These are phyloP conservation scores for Fusarium circinatum DNA, from an alignment of 2,329 filamentous ascomycete species.

Conservation along the genomic window DNA sequence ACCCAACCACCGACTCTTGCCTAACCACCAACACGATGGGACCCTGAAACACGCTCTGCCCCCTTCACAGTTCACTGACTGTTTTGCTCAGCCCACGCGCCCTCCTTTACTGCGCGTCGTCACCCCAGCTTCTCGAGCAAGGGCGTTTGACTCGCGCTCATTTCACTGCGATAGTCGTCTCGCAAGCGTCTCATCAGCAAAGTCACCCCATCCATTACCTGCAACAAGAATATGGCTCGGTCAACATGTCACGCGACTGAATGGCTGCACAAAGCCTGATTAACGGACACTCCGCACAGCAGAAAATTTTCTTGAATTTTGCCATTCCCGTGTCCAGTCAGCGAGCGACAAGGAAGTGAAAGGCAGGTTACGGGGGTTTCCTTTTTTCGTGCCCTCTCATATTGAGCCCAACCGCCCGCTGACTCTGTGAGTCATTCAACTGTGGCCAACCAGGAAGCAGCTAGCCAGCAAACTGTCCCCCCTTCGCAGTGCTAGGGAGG, in stretches of 20 bases:
- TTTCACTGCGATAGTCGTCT: slow-evolving; percentile 21
- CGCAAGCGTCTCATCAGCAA: slow-evolving; percentile 37
- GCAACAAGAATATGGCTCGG: slow-evolving; percentile 1
- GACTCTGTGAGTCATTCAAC: slow-evolving; percentile 43
- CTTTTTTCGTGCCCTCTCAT: slow-evolving; percentile 28
- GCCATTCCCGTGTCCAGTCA: slow-evolving; percentile 6
- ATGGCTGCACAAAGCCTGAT: slow-evolving; percentile 15
- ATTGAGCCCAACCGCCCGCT: slow-evolving; percentile 30
- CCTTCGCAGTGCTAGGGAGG: slow-evolving; percentile 40
- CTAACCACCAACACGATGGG: slow-evolving; percentile 36
- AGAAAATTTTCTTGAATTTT: slow-evolving; percentile 24
- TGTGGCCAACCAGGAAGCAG: slow-evolving; percentile 39
- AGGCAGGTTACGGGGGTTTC: slow-evolving; percentile 37
- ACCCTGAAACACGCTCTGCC: slow-evolving; percentile 45
- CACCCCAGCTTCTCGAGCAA: slow-evolving; percentile 4
- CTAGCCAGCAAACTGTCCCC: slow-evolving; percentile 31
- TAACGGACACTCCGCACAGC: slow-evolving; percentile 30
- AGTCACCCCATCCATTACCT: slow-evolving; percentile 12
- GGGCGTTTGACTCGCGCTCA: slow-evolving; percentile 5
- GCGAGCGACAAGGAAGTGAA: slow-evolving; percentile 6
- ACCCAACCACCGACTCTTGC: slow-evolving; percentile 35
- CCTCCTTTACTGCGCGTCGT: slow-evolving; percentile 35
- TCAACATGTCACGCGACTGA: slow-evolving; percentile 1
- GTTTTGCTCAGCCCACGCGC: slow-evolving; percentile 21
- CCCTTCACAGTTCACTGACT: slow-evolving; percentile 42